Base-by-base conservation (phyloP, 2,329 filamentous ascomycete genomes). In the Tolypocladium endophyticum region DNA sequence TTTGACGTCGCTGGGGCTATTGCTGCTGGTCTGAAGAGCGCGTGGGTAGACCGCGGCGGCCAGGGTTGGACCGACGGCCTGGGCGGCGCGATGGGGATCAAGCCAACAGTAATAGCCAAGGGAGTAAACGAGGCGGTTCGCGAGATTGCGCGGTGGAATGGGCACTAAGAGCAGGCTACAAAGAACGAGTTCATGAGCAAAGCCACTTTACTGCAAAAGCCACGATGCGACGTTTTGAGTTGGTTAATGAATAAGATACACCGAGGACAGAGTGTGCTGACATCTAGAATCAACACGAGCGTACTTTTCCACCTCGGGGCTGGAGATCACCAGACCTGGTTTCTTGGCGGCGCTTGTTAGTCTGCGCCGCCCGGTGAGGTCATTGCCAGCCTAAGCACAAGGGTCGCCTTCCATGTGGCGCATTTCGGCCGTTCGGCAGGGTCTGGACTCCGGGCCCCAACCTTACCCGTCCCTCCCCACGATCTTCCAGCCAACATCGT, bases 1-100 rank as follows among this genome's bases (percentile, higher is more conserved):
- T 92, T 92, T 68, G 88, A 92, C 69, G 75, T 88, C 20, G 79
- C 85, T 0, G 88, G 89, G 0, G 47, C 47, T 50, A 8, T 30
- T 25, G 47, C 47, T 30, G 47, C 47, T 11, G 25, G 47, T 12
- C 28, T 28, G 25, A 28, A 50, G 25, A 50, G 47, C 47, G 47
- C 25, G 16, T 50, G 47, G 47, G 25, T 50, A 30, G 47, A 50
- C 25, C 47, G 47, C 25, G 47, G 47, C 47, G 47, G 47, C 16
- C 28, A 30, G 25, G 47, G 47, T 8, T 50, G 47, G 47, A 20
- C 30, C 4, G 47, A 50, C 20, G 47, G 47, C 8, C 25, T 50
- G 4, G 47, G 47, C 6, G 47, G 47, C 16, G 47, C 47, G 3
- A 9, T 30, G 47, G 47, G 14, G 20, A 30, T 50, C 25, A 12